Conservation (phyloP, 2,329 filamentous ascomycete genomes). For the Lasiodiplodia sp. region DNA sequence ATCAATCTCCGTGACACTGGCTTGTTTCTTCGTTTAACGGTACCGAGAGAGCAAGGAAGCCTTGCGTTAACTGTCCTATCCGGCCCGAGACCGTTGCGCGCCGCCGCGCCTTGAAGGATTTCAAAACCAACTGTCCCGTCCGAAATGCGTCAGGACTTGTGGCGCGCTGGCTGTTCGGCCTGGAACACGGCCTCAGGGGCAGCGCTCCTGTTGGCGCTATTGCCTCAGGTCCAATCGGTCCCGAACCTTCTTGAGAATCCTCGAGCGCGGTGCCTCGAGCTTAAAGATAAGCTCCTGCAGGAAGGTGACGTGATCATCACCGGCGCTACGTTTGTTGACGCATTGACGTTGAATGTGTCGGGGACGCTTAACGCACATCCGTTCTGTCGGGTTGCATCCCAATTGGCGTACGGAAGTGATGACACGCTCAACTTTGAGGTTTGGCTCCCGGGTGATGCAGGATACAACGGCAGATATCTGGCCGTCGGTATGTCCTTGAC, state of each 20-base stretch:
- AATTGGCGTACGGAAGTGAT: slow-evolving; percentile 17
- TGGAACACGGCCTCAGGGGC: neutral
- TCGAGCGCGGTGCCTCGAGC: slow-evolving; percentile 20
- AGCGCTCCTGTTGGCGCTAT: slow-evolving; percentile 2
- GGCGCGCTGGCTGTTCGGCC: neutral
- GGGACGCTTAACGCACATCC: slow-evolving; percentile 4
- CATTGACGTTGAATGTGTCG: slow-evolving; percentile 4
- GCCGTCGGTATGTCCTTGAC: slow-evolving; percentile 23
- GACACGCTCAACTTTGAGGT: slow-evolving; percentile 24
- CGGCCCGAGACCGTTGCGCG: neutral
- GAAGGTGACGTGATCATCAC: slow-evolving; percentile 16
- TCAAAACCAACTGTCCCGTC: neutral
- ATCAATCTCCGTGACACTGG: neutral
- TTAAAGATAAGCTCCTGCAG: slow-evolving; percentile 6
- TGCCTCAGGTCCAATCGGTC: slow-evolving; percentile 9
- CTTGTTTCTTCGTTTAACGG: neutral
- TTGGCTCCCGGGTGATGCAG: slow-evolving; percentile 22
- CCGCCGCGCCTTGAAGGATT: neutral
- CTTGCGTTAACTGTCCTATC: slow-evolving; percentile 11
- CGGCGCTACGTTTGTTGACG: slow-evolving; percentile 2
- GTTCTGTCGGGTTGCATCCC: slow-evolving; percentile 26
- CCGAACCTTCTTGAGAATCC: neutral
- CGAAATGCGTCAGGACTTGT: slow-evolving; percentile 13
- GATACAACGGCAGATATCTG: slow-evolving; percentile 28
- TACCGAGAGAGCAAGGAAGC: slow-evolving; percentile 5